phyloP scores from a whole-genome alignment of 2,329 filamentous ascomycete species.

The Chaetomium globosum region DNA sequence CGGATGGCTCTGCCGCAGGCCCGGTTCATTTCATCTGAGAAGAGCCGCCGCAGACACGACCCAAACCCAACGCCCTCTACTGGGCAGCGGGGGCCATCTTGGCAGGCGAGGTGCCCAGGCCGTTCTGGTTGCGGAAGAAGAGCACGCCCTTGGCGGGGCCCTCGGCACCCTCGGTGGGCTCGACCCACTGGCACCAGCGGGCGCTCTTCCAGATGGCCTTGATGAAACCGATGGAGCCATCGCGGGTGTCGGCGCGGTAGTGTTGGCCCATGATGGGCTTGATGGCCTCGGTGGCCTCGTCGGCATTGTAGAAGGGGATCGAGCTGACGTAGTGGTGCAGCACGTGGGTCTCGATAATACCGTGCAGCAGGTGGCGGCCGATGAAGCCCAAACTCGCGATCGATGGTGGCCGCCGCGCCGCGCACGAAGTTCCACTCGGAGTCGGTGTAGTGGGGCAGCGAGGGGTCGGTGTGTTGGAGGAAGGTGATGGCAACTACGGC shows the following conservation, averaged over 20 bases:
- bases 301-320: constrained; percentile 96
- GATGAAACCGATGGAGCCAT: constrained; percentile 80
- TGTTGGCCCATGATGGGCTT: constrained; percentile 92
- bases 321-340: constrained; percentile 96
- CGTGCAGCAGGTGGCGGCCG: constrained; percentile 86
- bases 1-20: background rate
- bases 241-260: constrained; percentile 82
- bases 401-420: constrained; percentile 91
- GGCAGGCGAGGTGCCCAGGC: constrained; percentile 64
- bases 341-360: constrained; percentile 96
- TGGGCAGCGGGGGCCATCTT: constrained; percentile 31
- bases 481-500: constrained; percentile 86
- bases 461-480: constrained; percentile 94
- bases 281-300: constrained; percentile 92
- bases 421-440: constrained; percentile 91
- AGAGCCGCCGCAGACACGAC: background rate
- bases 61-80: background rate
- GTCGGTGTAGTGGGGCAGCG: constrained; percentile 86
- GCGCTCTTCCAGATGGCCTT: constrained; percentile 77
- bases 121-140: constrained; percentile 95
- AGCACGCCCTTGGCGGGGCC: constrained; percentile 82
- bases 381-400: constrained; percentile 98
- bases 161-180: constrained; percentile 79
- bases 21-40: background rate
- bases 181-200: constrained; percentile 94